Percentiles rank a stretch among this genome's conserved stretches.
These are phyloP conservation scores for Sambucus nigra DNA, from an alignment of 129 eudicot species.

Conservation along the genomic window DNA sequence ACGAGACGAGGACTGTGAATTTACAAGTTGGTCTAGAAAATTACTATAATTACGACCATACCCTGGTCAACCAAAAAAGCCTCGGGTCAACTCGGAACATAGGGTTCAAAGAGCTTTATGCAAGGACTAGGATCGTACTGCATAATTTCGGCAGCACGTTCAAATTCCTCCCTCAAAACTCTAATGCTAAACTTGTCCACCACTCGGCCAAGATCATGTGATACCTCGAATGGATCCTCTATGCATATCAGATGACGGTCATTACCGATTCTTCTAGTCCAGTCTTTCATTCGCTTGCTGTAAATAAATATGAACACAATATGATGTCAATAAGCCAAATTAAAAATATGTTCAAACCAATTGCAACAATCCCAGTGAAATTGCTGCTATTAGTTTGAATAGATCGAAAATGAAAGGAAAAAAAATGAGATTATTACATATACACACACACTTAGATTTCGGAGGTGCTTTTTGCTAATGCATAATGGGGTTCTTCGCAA, in stretches of 20 bases:
- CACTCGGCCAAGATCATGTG: conserved; percentile 95
- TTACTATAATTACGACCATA: conserved; percentile 11
- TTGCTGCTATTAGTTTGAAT: neutral
- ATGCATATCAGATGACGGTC: conserved; percentile 96
- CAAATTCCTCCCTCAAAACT: conserved; percentile 88
- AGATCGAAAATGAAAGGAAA: too few species aligned
- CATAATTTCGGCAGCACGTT: conserved; percentile 86
- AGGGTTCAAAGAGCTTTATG: conserved; percentile 64
- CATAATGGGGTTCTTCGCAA: too few species aligned
- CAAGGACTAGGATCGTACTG: conserved; percentile 70
- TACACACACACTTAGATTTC: too few species aligned
- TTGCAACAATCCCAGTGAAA: neutral
- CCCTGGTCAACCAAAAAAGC: conserved; percentile 2
- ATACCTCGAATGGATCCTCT: conserved; percentile 83
- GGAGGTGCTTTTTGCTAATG: too few species aligned
- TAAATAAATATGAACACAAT: conserved; percentile 5
- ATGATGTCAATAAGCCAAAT: neutral
- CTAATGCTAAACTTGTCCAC: conserved; percentile 83
- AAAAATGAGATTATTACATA: too few species aligned
- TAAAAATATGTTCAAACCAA: neutral
- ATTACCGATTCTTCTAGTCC: conserved; percentile 91
- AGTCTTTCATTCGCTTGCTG: conserved; percentile 81
- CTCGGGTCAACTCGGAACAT: conserved; percentile 36
- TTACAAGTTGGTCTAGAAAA: neutral
- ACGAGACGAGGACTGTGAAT: neutral